Evolutionary conservation across 202 grass and related monocot species (phyloP), one percentile per base, ranked within the genome.

Genomic region (Elaeis oleifera): DNA sequence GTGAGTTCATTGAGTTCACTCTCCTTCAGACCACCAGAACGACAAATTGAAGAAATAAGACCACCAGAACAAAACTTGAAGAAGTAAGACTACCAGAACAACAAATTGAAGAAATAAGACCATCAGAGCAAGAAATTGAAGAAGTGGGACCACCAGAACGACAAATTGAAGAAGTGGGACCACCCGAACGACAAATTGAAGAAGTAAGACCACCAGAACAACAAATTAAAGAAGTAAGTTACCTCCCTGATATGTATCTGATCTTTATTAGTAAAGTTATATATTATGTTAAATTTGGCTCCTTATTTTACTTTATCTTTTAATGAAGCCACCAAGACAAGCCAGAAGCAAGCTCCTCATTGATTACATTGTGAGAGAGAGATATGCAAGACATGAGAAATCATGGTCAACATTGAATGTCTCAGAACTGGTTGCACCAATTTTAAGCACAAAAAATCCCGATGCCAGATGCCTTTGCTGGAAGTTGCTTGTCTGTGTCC

Each of bases 1-100:
- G 69, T 81, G 50, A 67, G 61, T 78, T 72, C 74, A 56, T 70
- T 99, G 68, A 79, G 52, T 82, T 92, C 74, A 48, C 61, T 92
- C 11, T 84, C 82, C 18, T 59, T 86, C 25, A 88, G 20, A 20
- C 20, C 20, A 20, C 20, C 20, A 20, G 29, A 77, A 14, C 73
- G 23, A 51, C 70, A 22, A 60, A 75, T 49, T 59, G 72, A 66
- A 76, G 25, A 16, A 50, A 79, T 87, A 52, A 76, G 72, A 20
- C 0, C 20, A 0, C 20, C 20, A 20, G 20, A 20, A 20, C 20
- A 20, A 20, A 20, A 20, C 0, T 20, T 20, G 20, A 20, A 20
- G 20, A 20, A 20, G 20, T 20, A 20, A 20, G 88, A 4, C 82
- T 84, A 50, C 82, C 85, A 50, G 29, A 77, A 14, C 73, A 18